phyloP scores from a whole-genome alignment of 805 yeast genomes.

The Teunomyces gatunensis region DNA sequence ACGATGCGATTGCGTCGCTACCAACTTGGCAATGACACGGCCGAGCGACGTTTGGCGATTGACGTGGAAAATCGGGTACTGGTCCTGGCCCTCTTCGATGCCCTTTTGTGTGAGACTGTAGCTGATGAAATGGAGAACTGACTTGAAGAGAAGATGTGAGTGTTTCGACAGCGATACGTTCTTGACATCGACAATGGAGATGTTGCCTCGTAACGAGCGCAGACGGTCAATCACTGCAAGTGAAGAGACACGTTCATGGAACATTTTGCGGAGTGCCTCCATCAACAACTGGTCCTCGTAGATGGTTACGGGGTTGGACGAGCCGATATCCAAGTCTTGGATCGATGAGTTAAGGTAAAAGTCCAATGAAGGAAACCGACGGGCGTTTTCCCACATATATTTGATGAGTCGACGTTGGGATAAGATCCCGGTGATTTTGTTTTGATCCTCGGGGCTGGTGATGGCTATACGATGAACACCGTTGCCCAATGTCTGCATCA shows the following conservation, averaged over 20 bases:
- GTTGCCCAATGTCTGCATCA: slow-evolving; percentile 83
- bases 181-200: slow-evolving; percentile 90
- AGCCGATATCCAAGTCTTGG: slow-evolving; percentile 74
- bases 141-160: slow-evolving; percentile 73
- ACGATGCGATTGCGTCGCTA: slow-evolving; percentile 92
- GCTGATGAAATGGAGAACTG: slow-evolving; percentile 85
- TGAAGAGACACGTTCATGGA: slow-evolving; percentile 77
- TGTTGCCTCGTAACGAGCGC: slow-evolving; percentile 79
- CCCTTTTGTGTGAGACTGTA: slow-evolving; percentile 87
- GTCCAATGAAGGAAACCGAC: slow-evolving; percentile 81
- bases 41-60: slow-evolving; percentile 75
- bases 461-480: slow-evolving; percentile 96
- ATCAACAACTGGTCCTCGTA: slow-evolving; percentile 84
- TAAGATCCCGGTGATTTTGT: slow-evolving; percentile 68
- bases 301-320: slow-evolving; percentile 66
- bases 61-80: slow-evolving; percentile 95
- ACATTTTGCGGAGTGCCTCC: slow-evolving; percentile 86
- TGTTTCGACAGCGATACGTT: slow-evolving; percentile 85
- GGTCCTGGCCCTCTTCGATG: slow-evolving; percentile 90
- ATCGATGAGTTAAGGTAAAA: slow-evolving; percentile 65
- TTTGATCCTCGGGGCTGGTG: slow-evolving; percentile 46
- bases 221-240: slow-evolving; percentile 88
- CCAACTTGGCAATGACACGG: slow-evolving; percentile 88
- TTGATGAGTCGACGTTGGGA: slow-evolving; percentile 87
- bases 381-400: slow-evolving; percentile 89